A percentile compares a stretch with the other conserved stretches of the same genome.
These are phyloP conservation scores for Hibiscus mutabilis DNA, from an alignment of 345 rosid species.

Conservation along the genomic window DNA sequence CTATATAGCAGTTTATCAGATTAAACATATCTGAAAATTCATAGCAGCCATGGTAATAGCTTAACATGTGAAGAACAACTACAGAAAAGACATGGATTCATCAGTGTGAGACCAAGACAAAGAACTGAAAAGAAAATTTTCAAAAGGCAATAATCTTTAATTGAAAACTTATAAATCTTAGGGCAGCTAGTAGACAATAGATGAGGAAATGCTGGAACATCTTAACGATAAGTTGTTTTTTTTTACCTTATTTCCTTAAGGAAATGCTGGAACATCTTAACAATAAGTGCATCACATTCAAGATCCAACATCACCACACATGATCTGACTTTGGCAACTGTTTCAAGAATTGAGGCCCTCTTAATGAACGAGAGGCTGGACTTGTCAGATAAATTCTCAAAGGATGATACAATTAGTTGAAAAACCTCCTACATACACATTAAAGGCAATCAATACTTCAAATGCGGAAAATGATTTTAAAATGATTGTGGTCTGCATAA, in stretches of 20 bases:
- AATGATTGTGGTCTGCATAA: no score
- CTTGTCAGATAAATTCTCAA: conserved; percentile 62
- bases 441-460: no score
- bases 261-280: conserved; percentile 27
- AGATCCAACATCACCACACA: conserved; percentile 98
- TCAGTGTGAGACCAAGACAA: neutral
- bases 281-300: conserved; percentile 49
- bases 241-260: conserved; percentile 53
- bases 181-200: neutral
- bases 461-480: no score
- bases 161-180: neutral
- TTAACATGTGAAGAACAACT: neutral
- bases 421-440: conserved; percentile 60
- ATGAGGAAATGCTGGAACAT: conserved; percentile 51
- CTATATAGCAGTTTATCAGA: neutral
- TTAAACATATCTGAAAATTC: neutral
- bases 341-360: conserved; percentile 81
- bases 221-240: conserved; percentile 35
- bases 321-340: conserved; percentile 92
- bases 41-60: neutral
- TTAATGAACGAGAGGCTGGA: conserved; percentile 63
- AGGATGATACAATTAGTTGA: conserved; percentile 84
- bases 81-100: neutral
- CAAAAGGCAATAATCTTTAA: neutral
- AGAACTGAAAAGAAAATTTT: neutral